Evolutionary conservation across 805 yeast species (phyloP).

Genomic region (Sugiyamaella valdiviana): DNA sequence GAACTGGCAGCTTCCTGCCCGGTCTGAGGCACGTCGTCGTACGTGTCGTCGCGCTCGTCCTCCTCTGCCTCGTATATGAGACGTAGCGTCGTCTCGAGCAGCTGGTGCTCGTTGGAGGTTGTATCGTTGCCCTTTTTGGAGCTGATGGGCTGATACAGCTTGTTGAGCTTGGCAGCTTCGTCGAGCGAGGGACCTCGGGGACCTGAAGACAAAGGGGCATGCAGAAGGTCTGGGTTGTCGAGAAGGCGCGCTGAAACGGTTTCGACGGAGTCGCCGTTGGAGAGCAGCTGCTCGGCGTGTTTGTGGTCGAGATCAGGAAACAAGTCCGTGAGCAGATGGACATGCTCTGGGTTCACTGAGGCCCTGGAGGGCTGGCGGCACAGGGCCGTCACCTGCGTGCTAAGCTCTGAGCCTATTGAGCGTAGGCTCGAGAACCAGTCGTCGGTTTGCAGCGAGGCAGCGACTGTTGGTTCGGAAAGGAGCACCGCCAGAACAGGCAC

Average conservation of each 20-base stretch:
- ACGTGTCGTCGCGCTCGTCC: conserved; percentile 71
- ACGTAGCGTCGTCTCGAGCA: conserved; percentile 28
- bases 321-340: conserved; percentile 45
- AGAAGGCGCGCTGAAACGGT: conserved; percentile 50
- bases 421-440: conserved; percentile 13
- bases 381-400: conserved; percentile 5
- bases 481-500: conserved; percentile 8
- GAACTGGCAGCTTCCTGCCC: conserved; percentile 25
- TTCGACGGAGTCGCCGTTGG: conserved; percentile 49
- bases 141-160: neutral
- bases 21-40: conserved; percentile 31
- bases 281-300: conserved; percentile 46
- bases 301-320: conserved; percentile 56
- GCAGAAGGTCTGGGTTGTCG: conserved; percentile 50
- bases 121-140: neutral
- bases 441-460: conserved; percentile 8
- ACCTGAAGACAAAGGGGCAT: conserved; percentile 25
- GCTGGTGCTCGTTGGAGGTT: conserved; percentile 18
- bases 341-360: conserved; percentile 24
- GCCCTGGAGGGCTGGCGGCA: conserved; percentile 1
- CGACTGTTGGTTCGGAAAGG: conserved; percentile 3
- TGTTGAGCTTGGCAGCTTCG: neutral
- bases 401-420: conserved; percentile 7
- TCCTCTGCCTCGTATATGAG: conserved; percentile 69
- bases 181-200: conserved; percentile 24